phyloP scores from a whole-genome alignment of 2,329 filamentous ascomycete species.

The Epichloe scottii region DNA sequence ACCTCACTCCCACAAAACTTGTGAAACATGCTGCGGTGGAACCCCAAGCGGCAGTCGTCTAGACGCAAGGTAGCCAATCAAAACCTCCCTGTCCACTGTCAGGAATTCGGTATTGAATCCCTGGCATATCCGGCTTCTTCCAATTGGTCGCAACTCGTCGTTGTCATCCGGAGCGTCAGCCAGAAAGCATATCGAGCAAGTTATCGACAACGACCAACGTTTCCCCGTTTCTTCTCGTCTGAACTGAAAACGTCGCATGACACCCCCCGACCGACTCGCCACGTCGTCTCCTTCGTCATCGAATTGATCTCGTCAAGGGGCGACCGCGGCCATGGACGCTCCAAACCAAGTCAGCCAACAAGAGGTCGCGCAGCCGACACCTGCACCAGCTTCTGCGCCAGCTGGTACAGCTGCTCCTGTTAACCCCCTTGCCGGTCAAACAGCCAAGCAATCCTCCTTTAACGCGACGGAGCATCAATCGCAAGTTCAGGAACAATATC shows the following conservation, averaged over 20 bases:
- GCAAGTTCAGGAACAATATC: conserved; percentile 9
- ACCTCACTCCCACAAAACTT: no score
- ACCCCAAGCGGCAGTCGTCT: background rate
- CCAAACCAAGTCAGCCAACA: background rate
- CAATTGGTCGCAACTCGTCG: conserved; percentile 4
- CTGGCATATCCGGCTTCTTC: background rate
- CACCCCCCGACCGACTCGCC: background rate
- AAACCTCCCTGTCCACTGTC: background rate
- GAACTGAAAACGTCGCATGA: background rate
- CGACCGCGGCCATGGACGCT: conserved; percentile 5
- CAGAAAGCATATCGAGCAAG: background rate
- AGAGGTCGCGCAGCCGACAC: background rate
- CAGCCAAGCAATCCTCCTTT: background rate
- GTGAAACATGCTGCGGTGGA: background rate
- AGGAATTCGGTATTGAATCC: background rate
- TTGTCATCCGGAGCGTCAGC: background rate
- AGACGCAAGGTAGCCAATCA: conserved; percentile 4
- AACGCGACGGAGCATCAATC: background rate
- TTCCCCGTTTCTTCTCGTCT: background rate
- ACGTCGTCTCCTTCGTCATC: background rate
- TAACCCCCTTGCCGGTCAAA: background rate
- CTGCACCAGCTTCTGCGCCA: conserved; percentile 1
- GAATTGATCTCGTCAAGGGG: background rate
- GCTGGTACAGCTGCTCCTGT: conserved; percentile 2
- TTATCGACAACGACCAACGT: background rate